Evolutionary conservation across 2,329 filamentous ascomycete species (phyloP).

Genomic region (Graphilbum sp.): DNA sequence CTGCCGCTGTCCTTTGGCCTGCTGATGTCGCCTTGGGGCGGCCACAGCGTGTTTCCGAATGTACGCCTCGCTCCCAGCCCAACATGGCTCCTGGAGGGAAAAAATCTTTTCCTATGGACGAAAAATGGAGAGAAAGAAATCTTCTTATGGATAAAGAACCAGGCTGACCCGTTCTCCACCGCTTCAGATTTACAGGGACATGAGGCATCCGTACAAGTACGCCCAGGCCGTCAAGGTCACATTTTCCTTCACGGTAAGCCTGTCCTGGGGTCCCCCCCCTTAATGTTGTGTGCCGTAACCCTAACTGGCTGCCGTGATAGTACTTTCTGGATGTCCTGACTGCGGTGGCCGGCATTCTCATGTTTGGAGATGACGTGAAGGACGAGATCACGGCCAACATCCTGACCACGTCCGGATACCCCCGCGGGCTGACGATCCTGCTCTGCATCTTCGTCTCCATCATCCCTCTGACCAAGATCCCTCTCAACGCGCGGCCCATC

Average conservation of each 20-base stretch:
- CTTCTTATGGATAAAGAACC: no score
- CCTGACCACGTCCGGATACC: constrained; percentile 58
- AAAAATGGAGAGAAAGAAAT: no score
- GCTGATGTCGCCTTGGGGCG: constrained; percentile 61
- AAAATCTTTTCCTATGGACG: no score
- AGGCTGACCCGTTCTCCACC: no score
- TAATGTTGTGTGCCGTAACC: no score
- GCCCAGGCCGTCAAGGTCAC: constrained; percentile 19
- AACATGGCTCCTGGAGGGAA: no score
- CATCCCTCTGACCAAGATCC: constrained; percentile 91
- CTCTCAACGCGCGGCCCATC: constrained; percentile 75
- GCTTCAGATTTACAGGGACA: constrained; percentile 46
- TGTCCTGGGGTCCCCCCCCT: no score
- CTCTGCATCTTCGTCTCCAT: constrained; percentile 80
- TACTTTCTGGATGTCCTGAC: constrained; percentile 69
- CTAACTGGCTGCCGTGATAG: no score
- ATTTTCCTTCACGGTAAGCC: constrained; percentile 17
- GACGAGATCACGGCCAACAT: constrained; percentile 90
- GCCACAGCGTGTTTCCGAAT: constrained; percentile 65
- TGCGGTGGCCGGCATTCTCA: constrained; percentile 70
- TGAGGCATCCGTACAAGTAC: constrained; percentile 69
- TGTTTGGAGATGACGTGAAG: constrained; percentile 82
- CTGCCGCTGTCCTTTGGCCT: constrained; percentile 79
- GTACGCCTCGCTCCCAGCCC: no score
- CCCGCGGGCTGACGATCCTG: constrained; percentile 53